Conservation (phyloP, 2,329 filamentous ascomycete genomes). For the Simplicillium sp. region DNA sequence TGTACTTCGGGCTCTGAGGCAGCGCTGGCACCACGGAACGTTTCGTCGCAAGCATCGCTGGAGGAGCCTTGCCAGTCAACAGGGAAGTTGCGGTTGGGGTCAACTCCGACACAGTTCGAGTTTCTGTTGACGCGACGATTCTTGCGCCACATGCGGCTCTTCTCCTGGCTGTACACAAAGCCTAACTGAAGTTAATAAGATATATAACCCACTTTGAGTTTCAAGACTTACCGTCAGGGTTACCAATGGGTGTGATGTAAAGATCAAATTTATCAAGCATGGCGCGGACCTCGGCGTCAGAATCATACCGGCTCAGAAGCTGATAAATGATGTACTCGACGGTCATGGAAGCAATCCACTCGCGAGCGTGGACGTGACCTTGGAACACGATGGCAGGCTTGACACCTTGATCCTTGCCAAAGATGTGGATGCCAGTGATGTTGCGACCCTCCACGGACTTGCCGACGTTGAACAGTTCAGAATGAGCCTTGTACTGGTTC, state of each 20-base stretch:
- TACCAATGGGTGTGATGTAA: background rate
- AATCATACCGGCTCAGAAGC: background rate
- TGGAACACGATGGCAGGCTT: background rate
- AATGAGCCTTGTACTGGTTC: background rate
- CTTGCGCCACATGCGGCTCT: background rate
- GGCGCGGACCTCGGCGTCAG: background rate
- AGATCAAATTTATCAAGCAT: background rate
- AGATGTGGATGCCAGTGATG: background rate
- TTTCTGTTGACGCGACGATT: background rate
- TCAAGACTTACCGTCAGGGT: background rate
- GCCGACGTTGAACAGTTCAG: background rate
- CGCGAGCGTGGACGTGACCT: background rate
- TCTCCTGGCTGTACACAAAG: background rate
- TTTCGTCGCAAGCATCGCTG: background rate
- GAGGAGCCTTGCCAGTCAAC: background rate
- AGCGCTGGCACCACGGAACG: background rate
- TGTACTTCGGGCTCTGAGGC: background rate
- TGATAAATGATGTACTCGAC: background rate
- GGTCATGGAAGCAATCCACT: background rate
- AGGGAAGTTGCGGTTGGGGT: background rate
- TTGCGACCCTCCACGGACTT: background rate
- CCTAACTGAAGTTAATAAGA: background rate
- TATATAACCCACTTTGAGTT: background rate
- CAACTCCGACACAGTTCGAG: background rate
- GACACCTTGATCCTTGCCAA: background rate